phyloP scores from a whole-genome alignment of 192 early-diverging fungal genomes.

The Oehlia diaphana region DNA sequence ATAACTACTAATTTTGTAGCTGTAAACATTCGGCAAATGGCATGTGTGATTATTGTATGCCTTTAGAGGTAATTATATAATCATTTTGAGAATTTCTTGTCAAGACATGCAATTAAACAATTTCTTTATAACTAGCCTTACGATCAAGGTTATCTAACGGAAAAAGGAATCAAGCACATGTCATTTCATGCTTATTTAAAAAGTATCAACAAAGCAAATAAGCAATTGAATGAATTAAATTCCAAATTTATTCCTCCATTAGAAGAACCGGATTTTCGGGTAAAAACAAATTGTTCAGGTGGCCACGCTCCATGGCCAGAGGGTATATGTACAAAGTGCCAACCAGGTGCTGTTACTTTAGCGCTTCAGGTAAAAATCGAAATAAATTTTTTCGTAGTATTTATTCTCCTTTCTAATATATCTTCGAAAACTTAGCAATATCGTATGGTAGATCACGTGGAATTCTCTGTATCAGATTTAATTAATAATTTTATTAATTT shows the following conservation, averaged over 20 bases:
- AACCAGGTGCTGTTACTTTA: constrained; percentile 89
- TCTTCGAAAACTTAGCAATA: constrained; percentile 59
- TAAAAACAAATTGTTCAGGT: constrained; percentile 75
- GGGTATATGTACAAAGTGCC: constrained; percentile 97
- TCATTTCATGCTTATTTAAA: constrained; percentile 92
- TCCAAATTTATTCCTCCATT: constrained; percentile 75
- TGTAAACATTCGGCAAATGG: constrained; percentile 78
- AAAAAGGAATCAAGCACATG: constrained; percentile 96
- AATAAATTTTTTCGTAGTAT: background rate
- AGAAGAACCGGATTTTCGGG: constrained; percentile 80
- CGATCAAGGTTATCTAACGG: constrained; percentile 81
- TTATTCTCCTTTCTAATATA: constrained; percentile 28
- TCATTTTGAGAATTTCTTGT: background rate
- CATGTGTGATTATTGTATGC: constrained; percentile 95
- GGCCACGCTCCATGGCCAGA: constrained; percentile 89
- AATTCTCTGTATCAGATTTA: constrained; percentile 79
- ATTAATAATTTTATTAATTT: constrained; percentile 85
- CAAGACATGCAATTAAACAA: background rate
- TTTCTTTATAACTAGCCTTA: constrained; percentile 59
- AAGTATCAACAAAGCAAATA: constrained; percentile 69
- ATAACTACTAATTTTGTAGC: constrained; percentile 38
- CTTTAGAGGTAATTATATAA: constrained; percentile 60
- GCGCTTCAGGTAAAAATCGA: constrained; percentile 64
- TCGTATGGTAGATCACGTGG: constrained; percentile 96
- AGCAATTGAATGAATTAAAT: constrained; percentile 40